phyloP scores from a whole-genome alignment of 768 basidiomycete species.

The Antrodiella citrinella region DNA sequence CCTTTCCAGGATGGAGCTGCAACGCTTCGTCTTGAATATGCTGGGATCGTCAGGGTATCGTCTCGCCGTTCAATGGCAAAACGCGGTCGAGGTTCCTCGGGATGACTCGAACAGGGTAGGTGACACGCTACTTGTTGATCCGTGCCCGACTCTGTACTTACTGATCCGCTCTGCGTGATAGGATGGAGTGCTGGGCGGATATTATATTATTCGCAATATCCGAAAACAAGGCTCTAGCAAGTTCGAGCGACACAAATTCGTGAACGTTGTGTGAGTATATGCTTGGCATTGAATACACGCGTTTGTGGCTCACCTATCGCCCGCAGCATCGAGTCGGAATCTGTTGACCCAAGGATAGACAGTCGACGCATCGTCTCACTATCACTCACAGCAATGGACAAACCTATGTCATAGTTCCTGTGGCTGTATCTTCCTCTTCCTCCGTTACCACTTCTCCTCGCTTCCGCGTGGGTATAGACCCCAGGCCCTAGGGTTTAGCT shows the following conservation, averaged over 20 bases:
- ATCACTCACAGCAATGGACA: constrained; percentile 42
- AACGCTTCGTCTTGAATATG: constrained; percentile 34
- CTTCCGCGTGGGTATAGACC: not conserved
- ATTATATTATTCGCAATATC: constrained; percentile 45
- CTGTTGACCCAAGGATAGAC: constrained; percentile 27
- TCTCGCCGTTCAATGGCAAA: constrained; percentile 41
- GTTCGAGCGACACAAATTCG: constrained; percentile 42
- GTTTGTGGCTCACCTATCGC: constrained; percentile 1
- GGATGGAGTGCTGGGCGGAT: constrained; percentile 42
- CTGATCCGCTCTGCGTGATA: constrained; percentile 15
- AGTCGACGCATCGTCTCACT: constrained; percentile 42
- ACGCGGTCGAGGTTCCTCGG: constrained; percentile 34
- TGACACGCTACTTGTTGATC: constrained; percentile 6
- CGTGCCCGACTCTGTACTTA: not conserved
- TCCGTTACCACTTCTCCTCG: no score
- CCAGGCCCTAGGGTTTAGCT: not conserved
- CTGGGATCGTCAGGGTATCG: constrained; percentile 30
- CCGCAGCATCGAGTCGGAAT: constrained; percentile 36
- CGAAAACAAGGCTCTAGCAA: constrained; percentile 29
- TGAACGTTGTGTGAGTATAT: constrained; percentile 38
- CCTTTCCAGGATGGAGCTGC: constrained; percentile 32
- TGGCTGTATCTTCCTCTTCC: not conserved
- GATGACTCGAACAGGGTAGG: constrained; percentile 37
- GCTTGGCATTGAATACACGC: not conserved
- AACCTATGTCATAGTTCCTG: constrained; percentile 10